phyloP scores from a whole-genome alignment of 1,284 basidiomycete species.

The Rhodotorula glutinis region DNA sequence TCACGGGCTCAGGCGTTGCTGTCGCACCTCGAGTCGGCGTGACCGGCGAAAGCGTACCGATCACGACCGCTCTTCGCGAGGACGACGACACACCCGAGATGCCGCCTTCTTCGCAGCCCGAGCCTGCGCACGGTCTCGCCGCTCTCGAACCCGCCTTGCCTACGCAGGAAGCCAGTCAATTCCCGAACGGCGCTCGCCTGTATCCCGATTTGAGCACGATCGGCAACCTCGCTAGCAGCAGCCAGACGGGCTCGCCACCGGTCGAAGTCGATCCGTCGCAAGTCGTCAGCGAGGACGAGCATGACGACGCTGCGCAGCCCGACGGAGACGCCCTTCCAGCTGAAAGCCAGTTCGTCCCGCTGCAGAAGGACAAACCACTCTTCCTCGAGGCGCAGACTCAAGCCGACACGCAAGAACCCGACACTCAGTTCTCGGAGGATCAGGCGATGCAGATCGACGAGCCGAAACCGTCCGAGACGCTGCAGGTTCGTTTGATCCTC shows the following conservation, averaged over 20 bases:
- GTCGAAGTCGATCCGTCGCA: constrained; percentile 15
- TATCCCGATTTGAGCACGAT: constrained; percentile 14
- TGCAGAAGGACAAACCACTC: constrained; percentile 24
- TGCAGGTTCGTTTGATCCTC: constrained; percentile 1
- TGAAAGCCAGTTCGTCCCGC: constrained; percentile 28
- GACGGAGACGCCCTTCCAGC: constrained; percentile 1
- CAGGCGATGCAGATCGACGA: background rate
- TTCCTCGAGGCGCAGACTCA: constrained; percentile 24
- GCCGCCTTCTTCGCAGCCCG: background rate
- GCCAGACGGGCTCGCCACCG: constrained; percentile 1
- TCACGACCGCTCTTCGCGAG: constrained; percentile 22
- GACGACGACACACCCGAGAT: background rate
- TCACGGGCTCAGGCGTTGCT: background rate
- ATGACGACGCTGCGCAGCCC: background rate
- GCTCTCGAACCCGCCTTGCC: constrained; percentile 1
- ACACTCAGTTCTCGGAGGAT: background rate
- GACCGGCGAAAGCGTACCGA: constrained; percentile 13
- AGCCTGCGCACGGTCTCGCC: background rate
- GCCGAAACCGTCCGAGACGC: background rate
- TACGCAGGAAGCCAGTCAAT: background rate
- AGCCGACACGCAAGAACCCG: background rate
- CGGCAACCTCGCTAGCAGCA: constrained; percentile 6
- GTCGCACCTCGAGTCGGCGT: constrained; percentile 12
- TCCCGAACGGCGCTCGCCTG: background rate
- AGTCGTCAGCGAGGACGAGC: constrained; percentile 10